Conservation (phyloP, 164 flowering plant species). For the Stephania japonica region DNA sequence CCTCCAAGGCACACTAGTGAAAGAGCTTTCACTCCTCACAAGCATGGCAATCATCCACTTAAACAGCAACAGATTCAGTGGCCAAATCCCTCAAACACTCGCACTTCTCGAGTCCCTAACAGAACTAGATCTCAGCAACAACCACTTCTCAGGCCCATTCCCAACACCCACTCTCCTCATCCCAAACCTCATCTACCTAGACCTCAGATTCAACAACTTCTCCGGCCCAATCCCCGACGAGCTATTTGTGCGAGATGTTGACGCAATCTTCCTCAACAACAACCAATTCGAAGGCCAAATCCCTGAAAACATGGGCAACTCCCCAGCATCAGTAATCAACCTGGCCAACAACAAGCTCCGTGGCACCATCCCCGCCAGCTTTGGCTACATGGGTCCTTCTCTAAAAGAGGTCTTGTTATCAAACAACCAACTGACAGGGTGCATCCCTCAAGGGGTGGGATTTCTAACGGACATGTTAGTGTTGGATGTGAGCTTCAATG, state of each 20-base stretch:
- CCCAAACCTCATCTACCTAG: conserved; percentile 67
- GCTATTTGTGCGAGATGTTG: conserved; percentile 54
- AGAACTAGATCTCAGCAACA: conserved; percentile 89
- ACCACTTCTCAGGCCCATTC: conserved; percentile 69
- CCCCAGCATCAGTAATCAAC: conserved; percentile 85
- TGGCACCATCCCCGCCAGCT: conserved; percentile 64
- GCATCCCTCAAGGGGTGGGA: conserved; percentile 86
- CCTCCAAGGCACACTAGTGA: conserved; percentile 63
- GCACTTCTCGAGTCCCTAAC: conserved; percentile 37
- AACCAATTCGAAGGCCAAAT: conserved; percentile 67
- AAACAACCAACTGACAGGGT: conserved; percentile 80
- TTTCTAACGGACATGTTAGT: conserved; percentile 57
- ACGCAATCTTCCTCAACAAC: conserved; percentile 76
- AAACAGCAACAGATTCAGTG: conserved; percentile 77
- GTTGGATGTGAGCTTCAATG: conserved; percentile 74
- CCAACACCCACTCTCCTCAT: conserved; percentile 44
- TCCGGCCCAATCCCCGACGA: conserved; percentile 66
- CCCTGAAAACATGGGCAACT: conserved; percentile 64
- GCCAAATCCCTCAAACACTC: conserved; percentile 58
- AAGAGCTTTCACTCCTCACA: conserved; percentile 57
- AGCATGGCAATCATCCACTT: conserved; percentile 67
- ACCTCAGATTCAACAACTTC: conserved; percentile 76
- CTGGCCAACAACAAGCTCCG: conserved; percentile 74
- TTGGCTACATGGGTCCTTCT: conserved; percentile 53
- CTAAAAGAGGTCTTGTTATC: conserved; percentile 73